Evolutionary conservation across 352 stramenopile species (phyloP), one percentile per base, ranked within the genome.

Genomic region (Pythium oligandrum): DNA sequence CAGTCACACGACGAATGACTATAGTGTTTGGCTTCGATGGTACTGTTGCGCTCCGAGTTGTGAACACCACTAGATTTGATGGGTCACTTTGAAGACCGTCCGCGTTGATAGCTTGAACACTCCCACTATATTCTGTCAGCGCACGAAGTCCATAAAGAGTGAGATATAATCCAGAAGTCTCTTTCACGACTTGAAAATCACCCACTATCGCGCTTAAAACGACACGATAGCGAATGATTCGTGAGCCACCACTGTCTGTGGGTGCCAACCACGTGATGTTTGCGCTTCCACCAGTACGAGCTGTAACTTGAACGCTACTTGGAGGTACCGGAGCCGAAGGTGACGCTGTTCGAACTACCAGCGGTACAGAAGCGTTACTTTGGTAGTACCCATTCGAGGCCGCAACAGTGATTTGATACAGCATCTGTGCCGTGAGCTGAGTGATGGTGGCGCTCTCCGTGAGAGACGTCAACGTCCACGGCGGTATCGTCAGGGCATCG

Each of bases 191-290:
- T 1, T 61, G 11, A 3, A 40, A 6, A 3, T 49, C 39, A 4
- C 43, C 59, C 0, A 6, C 54, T 3, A 7, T 43, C 32, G 47
- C 40, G 37, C 33, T 36, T 3, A 56, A 32, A 5, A 61, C 12
- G 6, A 78, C 53, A 6, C 53, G 58, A 43, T 87, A 87, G 0
- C 53, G 42, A 10, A 50, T 10, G 47, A 87, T 65, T 30, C 32
- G n/a, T 2, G 57, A 61, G 0, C 76, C 76, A 11, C 76, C 76
- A 12, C 8, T 58, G 51, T 87, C 74, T 26, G 75, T 59, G 2
- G 76, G 71, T 39, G 61, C 31, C 4, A 43, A 54, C 76, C 76
- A 87, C 1, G 63, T 67, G 17, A 87, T 37, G n/a, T 59, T 75
- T 6, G 59, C 66, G 12, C 69, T 68, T 1, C 76, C 76, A 37